A percentile compares a stretch with the other conserved stretches of the same genome.
Evolutionary conservation across 2,329 filamentous ascomycete genomes (phyloP).

Genomic region (Aspergillus luchuensis): DNA sequence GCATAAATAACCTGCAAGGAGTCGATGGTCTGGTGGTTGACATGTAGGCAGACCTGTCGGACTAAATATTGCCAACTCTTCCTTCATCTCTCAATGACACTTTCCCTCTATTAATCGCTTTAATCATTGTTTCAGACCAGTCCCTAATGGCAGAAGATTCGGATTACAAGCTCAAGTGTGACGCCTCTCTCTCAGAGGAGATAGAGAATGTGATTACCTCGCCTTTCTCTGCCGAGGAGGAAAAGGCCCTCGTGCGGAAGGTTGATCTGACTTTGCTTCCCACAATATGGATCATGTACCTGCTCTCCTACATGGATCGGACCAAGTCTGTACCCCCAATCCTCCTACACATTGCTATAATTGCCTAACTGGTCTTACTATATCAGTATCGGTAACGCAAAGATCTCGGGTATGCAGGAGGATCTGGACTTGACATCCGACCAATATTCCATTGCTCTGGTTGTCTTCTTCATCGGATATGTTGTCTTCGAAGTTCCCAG

Average conservation of each 20-base stretch:
- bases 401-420: constrained; percentile 27
- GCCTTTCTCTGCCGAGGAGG: constrained; percentile 31
- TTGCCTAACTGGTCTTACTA: not conserved
- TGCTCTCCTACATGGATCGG: constrained; percentile 48
- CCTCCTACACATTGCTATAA: not conserved
- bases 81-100: not conserved
- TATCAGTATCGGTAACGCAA: constrained; percentile 29
- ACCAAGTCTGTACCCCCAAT: not conserved
- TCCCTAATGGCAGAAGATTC: not conserved
- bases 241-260: constrained; percentile 50
- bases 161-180: not conserved
- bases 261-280: constrained; percentile 50
- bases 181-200: not conserved
- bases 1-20: not conserved
- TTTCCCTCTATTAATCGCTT: not conserved
- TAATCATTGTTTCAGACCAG: not conserved
- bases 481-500: constrained; percentile 57
- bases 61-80: not conserved
- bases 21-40: not conserved
- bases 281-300: constrained; percentile 54
- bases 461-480: constrained; percentile 59
- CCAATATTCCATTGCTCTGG: constrained; percentile 54
- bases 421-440: constrained; percentile 33
- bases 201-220: not conserved
- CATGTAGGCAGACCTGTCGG: not conserved